Conservation (phyloP, 2,329 filamentous ascomycete species). For the Hymenoscyphus linearis region DNA sequence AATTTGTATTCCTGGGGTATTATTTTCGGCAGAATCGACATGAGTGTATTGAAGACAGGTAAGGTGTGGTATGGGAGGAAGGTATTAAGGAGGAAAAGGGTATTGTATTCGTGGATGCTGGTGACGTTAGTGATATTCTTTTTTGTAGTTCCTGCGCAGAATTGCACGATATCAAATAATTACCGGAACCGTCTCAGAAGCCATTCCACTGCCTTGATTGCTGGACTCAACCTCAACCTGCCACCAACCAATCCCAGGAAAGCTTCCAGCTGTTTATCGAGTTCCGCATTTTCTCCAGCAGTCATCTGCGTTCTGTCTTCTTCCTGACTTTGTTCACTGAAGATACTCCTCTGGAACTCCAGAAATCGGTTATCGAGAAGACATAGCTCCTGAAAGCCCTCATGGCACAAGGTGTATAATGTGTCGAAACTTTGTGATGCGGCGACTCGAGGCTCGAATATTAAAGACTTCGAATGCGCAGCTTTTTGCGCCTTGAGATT, state of each 20-base stretch:
- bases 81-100: conserved; percentile 67
- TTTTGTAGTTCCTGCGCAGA: not conserved
- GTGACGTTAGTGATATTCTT: conserved; percentile 9
- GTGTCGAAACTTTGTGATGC: conserved; percentile 85
- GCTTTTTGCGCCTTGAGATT: conserved; percentile 90
- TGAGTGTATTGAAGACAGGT: conserved; percentile 75
- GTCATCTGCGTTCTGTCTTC: conserved; percentile 86
- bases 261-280: conserved; percentile 71
- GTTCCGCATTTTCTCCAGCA: conserved; percentile 70
- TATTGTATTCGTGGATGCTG: conserved; percentile 90
- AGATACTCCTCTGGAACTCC: conserved; percentile 71
- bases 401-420: conserved; percentile 78
- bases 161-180: conserved; percentile 21
- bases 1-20: conserved; percentile 76
- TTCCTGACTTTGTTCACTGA: conserved; percentile 87
- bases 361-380: conserved; percentile 75
- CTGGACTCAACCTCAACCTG: conserved; percentile 75
- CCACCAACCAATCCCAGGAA: conserved; percentile 79
- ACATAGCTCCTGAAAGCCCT: conserved; percentile 90
- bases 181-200: conserved; percentile 85
- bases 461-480: conserved; percentile 87
- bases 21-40: conserved; percentile 77
- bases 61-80: conserved; percentile 91
- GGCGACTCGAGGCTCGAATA: conserved; percentile 83
- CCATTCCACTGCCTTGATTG: conserved; percentile 92